A percentile compares a stretch with the other conserved stretches of the same genome.
Conservation (phyloP, 331 rosid species). For the Malus hybrid region DNA sequence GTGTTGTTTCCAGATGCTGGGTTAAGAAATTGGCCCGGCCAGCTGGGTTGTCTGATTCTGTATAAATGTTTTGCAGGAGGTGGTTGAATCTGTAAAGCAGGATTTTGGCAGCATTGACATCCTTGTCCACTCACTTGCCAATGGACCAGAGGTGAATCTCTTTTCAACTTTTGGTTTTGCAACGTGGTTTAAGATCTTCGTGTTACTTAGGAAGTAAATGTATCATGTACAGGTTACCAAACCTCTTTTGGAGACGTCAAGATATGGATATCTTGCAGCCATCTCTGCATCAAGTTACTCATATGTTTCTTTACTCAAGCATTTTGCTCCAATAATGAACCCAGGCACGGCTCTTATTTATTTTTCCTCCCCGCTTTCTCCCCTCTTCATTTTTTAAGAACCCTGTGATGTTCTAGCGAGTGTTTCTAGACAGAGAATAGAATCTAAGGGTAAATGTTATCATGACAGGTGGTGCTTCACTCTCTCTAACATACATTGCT, state of each 20-base stretch:
- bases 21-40: neutral
- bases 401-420: neutral
- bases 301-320: constrained; percentile 70
- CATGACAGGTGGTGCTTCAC: constrained; percentile 69
- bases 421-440: neutral
- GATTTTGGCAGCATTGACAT: constrained; percentile 88
- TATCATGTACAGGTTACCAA: constrained; percentile 51
- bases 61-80: constrained; percentile 48
- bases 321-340: constrained; percentile 77
- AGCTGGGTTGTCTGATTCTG: neutral
- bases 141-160: constrained; percentile 82
- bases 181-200: neutral
- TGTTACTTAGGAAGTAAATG: neutral
- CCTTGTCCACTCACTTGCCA: constrained; percentile 95
- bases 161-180: neutral
- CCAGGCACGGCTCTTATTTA: constrained; percentile 45
- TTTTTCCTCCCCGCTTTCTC: neutral
- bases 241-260: constrained; percentile 81
- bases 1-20: neutral
- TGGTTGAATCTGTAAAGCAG: constrained; percentile 69
- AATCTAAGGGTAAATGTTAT: constrained; percentile 6
- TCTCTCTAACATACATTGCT: constrained; percentile 87
- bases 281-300: constrained; percentile 93
- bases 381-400: neutral
- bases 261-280: constrained; percentile 92